Evolutionary conservation across 176 grass and related monocot species (phyloP).

Genomic region (Oryza meyeriana): DNA sequence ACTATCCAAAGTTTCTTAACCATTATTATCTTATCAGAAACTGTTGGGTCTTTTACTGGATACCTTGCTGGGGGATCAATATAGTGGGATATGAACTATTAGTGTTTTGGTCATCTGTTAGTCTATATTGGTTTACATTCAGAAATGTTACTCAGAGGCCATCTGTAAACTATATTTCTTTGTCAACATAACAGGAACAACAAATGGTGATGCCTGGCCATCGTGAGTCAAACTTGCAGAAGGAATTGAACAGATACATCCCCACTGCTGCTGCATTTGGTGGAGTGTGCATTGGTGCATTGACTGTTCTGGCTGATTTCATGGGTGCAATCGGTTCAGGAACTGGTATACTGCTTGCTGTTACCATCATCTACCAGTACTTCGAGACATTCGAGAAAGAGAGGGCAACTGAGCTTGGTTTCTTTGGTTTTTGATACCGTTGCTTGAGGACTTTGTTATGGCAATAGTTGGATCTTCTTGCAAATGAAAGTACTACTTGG

Average conservation of each 20-base stretch:
- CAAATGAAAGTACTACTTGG: conserved; percentile 7
- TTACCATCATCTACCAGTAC: conserved; percentile 58
- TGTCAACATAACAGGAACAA: conserved; percentile 45
- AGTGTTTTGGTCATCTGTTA: neutral
- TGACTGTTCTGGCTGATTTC: conserved; percentile 56
- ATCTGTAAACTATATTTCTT: neutral
- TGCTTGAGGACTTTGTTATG: neutral
- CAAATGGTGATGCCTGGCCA: conserved; percentile 66
- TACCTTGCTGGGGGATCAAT: neutral
- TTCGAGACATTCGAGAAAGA: conserved; percentile 58
- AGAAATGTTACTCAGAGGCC: neutral
- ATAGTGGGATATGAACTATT: neutral
- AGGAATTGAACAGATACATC: conserved; percentile 57
- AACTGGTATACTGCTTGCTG: conserved; percentile 55
- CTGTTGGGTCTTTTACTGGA: neutral
- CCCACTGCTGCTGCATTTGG: conserved; percentile 58
- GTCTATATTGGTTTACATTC: neutral
- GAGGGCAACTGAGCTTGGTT: conserved; percentile 49
- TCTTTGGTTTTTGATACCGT: conserved; percentile 66
- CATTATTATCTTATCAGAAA: neutral
- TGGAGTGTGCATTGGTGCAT: conserved; percentile 51
- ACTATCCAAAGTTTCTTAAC: neutral
- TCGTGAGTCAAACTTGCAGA: conserved; percentile 54
- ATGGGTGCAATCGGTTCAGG: conserved; percentile 62
- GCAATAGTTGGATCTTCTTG: conserved; percentile 17